phyloP scores from a whole-genome alignment of 768 basidiomycete species.

The Leccinum subtestaceum region DNA sequence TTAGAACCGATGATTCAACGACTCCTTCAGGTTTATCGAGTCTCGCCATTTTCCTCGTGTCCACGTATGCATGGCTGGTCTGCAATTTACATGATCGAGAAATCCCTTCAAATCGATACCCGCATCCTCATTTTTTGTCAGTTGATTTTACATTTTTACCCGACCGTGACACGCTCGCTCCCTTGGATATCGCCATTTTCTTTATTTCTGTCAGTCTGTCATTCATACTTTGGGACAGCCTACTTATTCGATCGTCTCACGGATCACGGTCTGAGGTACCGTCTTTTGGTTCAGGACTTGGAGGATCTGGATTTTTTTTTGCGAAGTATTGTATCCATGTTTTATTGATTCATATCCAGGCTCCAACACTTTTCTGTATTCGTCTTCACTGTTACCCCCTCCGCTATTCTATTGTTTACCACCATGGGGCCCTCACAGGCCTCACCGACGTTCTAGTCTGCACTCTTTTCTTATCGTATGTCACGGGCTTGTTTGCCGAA shows the following conservation, averaged over 20 bases:
- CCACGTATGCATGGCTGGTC: not conserved
- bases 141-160: not conserved
- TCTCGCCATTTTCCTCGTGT: not conserved
- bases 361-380: not conserved
- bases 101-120: slow-evolving; percentile 15
- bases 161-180: not conserved
- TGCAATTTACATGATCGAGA: slow-evolving; percentile 7
- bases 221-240: not conserved
- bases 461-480: not conserved
- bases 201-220: not conserved
- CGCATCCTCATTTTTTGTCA: not conserved
- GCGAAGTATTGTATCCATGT: not conserved
- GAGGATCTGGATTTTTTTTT: not conserved
- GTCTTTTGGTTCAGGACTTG: not conserved
- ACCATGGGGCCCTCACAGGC: too few relatives aligned
- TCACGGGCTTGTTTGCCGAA: slow-evolving; percentile 10
- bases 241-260: not conserved
- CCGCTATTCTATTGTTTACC: not conserved
- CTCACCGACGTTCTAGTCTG: not conserved
- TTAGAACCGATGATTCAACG: slow-evolving; percentile 1
- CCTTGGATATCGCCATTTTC: not conserved
- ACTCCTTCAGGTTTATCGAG: not conserved
- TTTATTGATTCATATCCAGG: not conserved
- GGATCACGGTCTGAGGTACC: not conserved
- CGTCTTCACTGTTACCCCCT: not conserved